Percentiles rank a stretch among this genome's conserved stretches.
Conservation (phyloP, 306 rosid species). For the Prunus davidiana region DNA sequence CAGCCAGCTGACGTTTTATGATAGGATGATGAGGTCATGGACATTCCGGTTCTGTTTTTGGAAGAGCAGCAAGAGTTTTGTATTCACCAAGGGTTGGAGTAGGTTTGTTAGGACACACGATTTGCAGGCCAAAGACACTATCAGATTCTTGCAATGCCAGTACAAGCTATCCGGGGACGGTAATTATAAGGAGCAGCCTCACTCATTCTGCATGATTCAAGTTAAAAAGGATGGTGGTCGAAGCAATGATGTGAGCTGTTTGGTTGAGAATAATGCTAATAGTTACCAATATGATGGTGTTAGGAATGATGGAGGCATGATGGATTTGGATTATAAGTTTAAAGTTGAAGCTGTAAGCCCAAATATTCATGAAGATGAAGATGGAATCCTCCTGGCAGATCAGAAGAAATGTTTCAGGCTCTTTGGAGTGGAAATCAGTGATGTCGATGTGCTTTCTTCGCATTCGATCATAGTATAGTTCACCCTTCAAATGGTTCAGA, state of each 20-base stretch:
- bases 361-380: background rate
- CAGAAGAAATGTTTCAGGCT: constrained; percentile 1
- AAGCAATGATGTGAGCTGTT: background rate
- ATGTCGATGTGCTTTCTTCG: background rate
- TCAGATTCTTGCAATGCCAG: constrained; percentile 47
- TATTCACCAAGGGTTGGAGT: constrained; percentile 71
- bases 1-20: constrained; percentile 43
- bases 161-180: background rate
- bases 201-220: constrained; percentile 29
- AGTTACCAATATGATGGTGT: background rate
- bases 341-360: background rate
- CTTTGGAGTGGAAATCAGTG: background rate
- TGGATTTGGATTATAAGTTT: background rate
- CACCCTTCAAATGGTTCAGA: constrained; percentile 1
- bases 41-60: constrained; percentile 65
- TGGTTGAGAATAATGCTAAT: background rate
- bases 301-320: no score
- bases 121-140: constrained; percentile 44
- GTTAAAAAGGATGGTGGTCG: constrained; percentile 15
- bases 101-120: constrained; percentile 53
- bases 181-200: background rate
- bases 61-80: constrained; percentile 75
- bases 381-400: background rate
- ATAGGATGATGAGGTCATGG: constrained; percentile 50
- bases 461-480: background rate